Conservation (phyloP, 2,329 filamentous ascomycete genomes). For the Chaetomium sp. region DNA sequence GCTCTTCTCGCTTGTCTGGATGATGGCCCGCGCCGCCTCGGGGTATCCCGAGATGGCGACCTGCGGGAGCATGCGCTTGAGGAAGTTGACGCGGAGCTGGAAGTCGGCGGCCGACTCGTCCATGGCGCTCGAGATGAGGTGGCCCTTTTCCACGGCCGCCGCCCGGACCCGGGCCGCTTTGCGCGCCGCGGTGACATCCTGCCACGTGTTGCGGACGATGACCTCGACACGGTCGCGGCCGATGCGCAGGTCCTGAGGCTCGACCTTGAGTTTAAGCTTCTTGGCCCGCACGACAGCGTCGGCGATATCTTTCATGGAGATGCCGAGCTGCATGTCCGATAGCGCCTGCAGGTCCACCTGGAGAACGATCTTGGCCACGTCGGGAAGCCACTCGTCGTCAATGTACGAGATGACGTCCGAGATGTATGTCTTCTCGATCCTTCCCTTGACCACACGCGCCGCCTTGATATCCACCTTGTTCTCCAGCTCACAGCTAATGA, state of each 20-base stretch:
- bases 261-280: constrained; percentile 83
- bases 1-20: constrained; percentile 71
- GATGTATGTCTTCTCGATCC: constrained; percentile 93
- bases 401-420: constrained; percentile 78
- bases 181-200: constrained; percentile 52
- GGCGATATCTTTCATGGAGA: constrained; percentile 72
- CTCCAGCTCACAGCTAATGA: constrained; percentile 83
- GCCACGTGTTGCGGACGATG: constrained; percentile 60
- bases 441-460: constrained; percentile 87
- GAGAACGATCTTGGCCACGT: constrained; percentile 75
- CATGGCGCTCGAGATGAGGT: constrained; percentile 38
- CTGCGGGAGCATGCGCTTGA: constrained; percentile 78
- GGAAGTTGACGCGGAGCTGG: constrained; percentile 77
- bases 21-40: constrained; percentile 82
- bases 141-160: constrained; percentile 46
- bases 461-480: constrained; percentile 74
- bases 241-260: constrained; percentile 65
- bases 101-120: constrained; percentile 63
- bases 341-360: constrained; percentile 80
- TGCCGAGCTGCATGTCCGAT: constrained; percentile 77
- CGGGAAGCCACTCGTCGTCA: constrained; percentile 84
- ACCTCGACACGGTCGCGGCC: constrained; percentile 69
- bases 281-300: constrained; percentile 76
- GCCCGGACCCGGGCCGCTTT: constrained; percentile 51
- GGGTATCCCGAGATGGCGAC: constrained; percentile 91